Percentiles rank a stretch among this genome's conserved stretches.
Conservation (phyloP, 306 rosid species). For the Alnus rubra region DNA sequence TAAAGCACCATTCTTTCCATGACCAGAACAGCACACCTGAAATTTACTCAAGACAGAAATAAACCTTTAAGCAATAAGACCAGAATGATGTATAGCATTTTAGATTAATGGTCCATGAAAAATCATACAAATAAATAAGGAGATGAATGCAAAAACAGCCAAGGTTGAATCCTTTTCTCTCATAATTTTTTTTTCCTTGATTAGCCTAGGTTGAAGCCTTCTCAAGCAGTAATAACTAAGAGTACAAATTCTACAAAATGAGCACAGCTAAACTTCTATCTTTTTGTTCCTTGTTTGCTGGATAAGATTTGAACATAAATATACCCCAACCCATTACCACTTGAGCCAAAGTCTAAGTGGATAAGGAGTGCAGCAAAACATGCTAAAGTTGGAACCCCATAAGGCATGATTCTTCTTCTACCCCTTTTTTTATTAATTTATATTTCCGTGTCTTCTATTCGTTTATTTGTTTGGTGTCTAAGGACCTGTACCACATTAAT, state of each 20-base stretch:
- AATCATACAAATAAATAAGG: background rate
- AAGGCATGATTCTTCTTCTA: background rate
- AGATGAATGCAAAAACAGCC: background rate
- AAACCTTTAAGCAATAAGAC: slow-evolving; percentile 9
- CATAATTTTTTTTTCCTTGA: no score
- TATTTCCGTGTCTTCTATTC: background rate
- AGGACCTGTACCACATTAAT: slow-evolving; percentile 8
- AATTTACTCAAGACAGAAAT: slow-evolving; percentile 23
- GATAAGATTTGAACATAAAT: background rate
- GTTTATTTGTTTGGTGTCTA: background rate
- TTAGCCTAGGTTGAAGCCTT: background rate
- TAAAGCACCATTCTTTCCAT: slow-evolving; percentile 90
- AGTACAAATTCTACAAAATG: background rate
- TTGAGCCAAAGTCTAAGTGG: background rate
- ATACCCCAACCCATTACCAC: background rate
- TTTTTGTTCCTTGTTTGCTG: background rate
- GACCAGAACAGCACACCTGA: slow-evolving; percentile 99
- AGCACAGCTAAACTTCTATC: background rate
- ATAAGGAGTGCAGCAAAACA: background rate
- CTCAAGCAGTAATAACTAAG: background rate
- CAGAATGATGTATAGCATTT: slow-evolving; percentile 10
- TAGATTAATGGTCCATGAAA: slow-evolving; percentile 5
- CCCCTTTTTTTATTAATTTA: background rate
- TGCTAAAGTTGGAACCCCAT: background rate
- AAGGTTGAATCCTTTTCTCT: background rate